Evolutionary conservation across 768 basidiomycete genomes (phyloP).

Genomic region (Termitomyces sp.): DNA sequence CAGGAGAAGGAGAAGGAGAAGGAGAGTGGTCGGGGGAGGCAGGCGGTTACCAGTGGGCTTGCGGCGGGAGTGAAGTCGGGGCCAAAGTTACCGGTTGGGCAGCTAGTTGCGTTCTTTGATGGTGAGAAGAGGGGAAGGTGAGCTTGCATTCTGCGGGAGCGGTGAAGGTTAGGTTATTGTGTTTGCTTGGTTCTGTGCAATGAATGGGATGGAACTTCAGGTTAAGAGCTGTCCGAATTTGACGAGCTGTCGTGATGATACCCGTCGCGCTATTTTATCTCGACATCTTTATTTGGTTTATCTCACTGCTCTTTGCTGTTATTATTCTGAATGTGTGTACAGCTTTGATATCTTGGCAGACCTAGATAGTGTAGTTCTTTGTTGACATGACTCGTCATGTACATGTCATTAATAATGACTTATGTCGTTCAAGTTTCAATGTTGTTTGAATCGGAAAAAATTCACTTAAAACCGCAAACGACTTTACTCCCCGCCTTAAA

Average conservation of each 20-base stretch:
- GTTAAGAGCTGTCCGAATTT: too few relatives aligned
- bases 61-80: constrained; percentile 39
- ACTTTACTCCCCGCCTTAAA: too few relatives aligned
- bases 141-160: neutral
- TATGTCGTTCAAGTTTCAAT: too few relatives aligned
- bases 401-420: too few relatives aligned
- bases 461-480: too few relatives aligned
- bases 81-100: constrained; percentile 68
- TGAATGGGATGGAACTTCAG: neutral
- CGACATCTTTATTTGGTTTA: neutral
- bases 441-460: too few relatives aligned
- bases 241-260: neutral
- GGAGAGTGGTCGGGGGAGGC: constrained; percentile 18
- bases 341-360: neutral
- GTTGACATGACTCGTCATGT: too few relatives aligned
- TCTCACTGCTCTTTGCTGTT: neutral
- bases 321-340: neutral
- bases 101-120: constrained; percentile 85
- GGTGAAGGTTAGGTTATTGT: neutral
- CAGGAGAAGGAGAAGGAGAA: constrained; percentile 66
- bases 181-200: neutral
- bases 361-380: neutral
- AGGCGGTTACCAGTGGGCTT: constrained; percentile 18
- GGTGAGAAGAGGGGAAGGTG: constrained; percentile 25
- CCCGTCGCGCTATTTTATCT: too few relatives aligned